Evolutionary conservation across 2,329 filamentous ascomycete genomes (phyloP).

Genomic region (Aspergillus arachidicola): DNA sequence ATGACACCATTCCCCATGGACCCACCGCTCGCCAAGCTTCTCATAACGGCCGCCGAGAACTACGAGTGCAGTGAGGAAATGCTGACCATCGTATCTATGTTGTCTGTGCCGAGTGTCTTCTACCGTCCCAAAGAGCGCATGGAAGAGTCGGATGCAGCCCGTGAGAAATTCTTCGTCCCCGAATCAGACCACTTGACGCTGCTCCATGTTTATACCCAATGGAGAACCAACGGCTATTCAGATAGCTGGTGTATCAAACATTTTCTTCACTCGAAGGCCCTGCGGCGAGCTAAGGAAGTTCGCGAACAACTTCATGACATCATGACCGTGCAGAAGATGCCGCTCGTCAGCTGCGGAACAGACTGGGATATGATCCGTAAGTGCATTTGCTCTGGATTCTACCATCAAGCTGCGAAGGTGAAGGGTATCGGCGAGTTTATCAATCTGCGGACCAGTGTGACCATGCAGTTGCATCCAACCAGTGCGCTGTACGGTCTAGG

Average conservation of each 20-base stretch:
- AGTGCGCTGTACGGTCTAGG: conserved; percentile 89
- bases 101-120: conserved; percentile 94
- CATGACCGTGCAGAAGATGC: conserved; percentile 91
- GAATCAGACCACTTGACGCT: conserved; percentile 97
- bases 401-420: conserved; percentile 94
- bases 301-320: conserved; percentile 92
- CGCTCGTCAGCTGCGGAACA: conserved; percentile 82
- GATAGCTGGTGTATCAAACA: conserved; percentile 93
- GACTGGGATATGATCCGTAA: conserved; percentile 96
- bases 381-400: conserved; percentile 97
- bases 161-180: conserved; percentile 97
- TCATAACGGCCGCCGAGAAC: conserved; percentile 86
- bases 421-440: conserved; percentile 97
- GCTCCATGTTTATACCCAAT: conserved; percentile 92
- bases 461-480: conserved; percentile 91
- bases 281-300: conserved; percentile 90
- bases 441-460: conserved; percentile 91
- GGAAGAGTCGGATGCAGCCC: conserved; percentile 91
- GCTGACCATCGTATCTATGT: conserved; percentile 97
- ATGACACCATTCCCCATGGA: conserved; percentile 99
- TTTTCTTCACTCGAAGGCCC: conserved; percentile 92
- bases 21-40: conserved; percentile 87
- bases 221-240: conserved; percentile 85
- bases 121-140: conserved; percentile 95
- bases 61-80: conserved; percentile 97